These are phyloP conservation scores for Aspergillus luchuensis DNA, from an alignment of 2,329 filamentous ascomycete genomes.

Conservation along the genomic window DNA sequence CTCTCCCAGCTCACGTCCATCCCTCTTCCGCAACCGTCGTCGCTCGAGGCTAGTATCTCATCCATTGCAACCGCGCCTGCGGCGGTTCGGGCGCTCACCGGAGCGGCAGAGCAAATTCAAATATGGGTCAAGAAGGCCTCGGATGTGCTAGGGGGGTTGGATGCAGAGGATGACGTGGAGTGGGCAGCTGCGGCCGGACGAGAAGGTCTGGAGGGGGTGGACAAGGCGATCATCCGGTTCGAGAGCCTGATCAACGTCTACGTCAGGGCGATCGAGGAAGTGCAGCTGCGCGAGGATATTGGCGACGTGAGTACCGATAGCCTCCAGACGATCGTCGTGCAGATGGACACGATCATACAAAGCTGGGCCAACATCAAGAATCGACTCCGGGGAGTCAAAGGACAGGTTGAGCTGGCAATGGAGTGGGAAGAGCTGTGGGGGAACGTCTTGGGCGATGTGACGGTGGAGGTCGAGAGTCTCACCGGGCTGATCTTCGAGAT, in stretches of 20 bases:
- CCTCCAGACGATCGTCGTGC: constrained; percentile 72
- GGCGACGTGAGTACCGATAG: constrained; percentile 68
- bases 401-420: constrained; percentile 94
- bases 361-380: constrained; percentile 83
- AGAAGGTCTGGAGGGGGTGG: constrained; percentile 57
- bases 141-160: constrained; percentile 82
- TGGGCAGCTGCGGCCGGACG: constrained; percentile 87
- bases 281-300: constrained; percentile 80
- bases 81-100: constrained; percentile 80
- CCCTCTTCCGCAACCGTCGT: constrained; percentile 80
- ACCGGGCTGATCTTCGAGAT: constrained; percentile 89
- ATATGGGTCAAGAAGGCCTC: constrained; percentile 92
- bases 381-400: constrained; percentile 76
- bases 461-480: constrained; percentile 80
- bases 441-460: constrained; percentile 88
- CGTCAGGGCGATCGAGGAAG: constrained; percentile 86
- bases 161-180: constrained; percentile 95
- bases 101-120: constrained; percentile 87
- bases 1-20: constrained; percentile 89
- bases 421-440: constrained; percentile 99
- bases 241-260: constrained; percentile 90
- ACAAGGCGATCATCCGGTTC: constrained; percentile 75
- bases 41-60: constrained; percentile 78
- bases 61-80: constrained; percentile 81
- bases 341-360: constrained; percentile 84